Evolutionary conservation across 2,329 filamentous ascomycete genomes (phyloP).

Genomic region (Exophiala sp.): DNA sequence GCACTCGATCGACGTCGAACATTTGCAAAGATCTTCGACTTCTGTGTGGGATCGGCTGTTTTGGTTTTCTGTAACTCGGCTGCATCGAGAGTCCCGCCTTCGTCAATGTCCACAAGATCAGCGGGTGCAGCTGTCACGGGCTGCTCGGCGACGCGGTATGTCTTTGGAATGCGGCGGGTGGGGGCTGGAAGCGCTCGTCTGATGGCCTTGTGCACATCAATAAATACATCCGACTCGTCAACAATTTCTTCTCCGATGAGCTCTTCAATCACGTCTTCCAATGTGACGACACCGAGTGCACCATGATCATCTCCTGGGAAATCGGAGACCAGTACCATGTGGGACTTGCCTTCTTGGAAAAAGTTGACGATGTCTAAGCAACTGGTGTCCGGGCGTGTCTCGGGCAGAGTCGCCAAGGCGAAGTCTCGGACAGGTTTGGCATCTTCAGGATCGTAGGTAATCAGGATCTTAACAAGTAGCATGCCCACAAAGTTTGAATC

Average conservation of each 20-base stretch:
- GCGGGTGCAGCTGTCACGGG: conserved; percentile 30
- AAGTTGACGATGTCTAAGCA: conserved; percentile 99
- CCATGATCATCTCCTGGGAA: conserved; percentile 85
- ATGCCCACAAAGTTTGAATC: conserved; percentile 89
- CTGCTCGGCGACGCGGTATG: conserved; percentile 46
- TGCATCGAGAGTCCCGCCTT: conserved; percentile 36
- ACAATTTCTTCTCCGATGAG: conserved; percentile 99
- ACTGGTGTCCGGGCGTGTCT: conserved; percentile 91
- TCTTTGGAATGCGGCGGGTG: conserved; percentile 64
- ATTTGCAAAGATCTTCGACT: conserved; percentile 29
- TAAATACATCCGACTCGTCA: conserved; percentile 96
- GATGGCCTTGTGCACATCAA: conserved; percentile 98
- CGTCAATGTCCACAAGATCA: conserved; percentile 46
- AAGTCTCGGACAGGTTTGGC: conserved; percentile 83
- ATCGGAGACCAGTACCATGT: conserved; percentile 96
- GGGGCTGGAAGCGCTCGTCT: conserved; percentile 82
- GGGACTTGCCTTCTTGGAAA: conserved; percentile 98
- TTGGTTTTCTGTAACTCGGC: conserved; percentile 23
- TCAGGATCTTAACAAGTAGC: conserved; percentile 96
- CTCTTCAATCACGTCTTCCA: conserved; percentile 98
- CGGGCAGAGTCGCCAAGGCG: conserved; percentile 85
- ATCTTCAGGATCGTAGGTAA: conserved; percentile 97
- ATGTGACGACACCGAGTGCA: conserved; percentile 85
- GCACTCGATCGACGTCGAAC: conserved; percentile 34
- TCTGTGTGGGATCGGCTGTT: conserved; percentile 31